phyloP scores from a whole-genome alignment of 768 basidiomycete species.

The Tulasnella sp. region DNA sequence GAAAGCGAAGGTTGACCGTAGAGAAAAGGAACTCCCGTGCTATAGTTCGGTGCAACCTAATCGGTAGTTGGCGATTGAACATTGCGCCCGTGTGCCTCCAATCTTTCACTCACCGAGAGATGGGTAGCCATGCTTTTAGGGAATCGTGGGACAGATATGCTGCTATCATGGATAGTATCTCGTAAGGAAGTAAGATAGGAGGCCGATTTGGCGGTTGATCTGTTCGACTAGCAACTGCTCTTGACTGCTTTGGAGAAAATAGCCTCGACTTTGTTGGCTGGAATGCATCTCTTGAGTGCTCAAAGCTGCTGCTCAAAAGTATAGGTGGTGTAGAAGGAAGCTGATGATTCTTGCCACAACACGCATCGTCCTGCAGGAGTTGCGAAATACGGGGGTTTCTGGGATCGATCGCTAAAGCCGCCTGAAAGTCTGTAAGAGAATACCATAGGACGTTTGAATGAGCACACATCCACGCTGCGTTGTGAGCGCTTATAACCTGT shows the following conservation, averaged over 20 bases:
- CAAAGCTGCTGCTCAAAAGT: not conserved
- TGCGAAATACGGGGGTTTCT: not conserved
- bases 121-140: not conserved
- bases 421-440: not conserved
- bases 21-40: not conserved
- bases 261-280: too few relatives aligned
- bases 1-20: not conserved
- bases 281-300: not conserved
- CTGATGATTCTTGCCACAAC: not conserved
- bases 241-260: not conserved
- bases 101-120: not conserved
- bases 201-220: not conserved
- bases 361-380: not conserved
- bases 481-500: not conserved
- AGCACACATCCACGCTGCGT: not conserved
- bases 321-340: not conserved
- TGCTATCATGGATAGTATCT: not conserved
- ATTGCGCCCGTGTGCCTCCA: not conserved
- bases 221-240: not conserved
- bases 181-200: not conserved
- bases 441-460: not conserved
- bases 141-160: not conserved
- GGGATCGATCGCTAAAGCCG: not conserved
- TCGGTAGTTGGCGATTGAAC: not conserved
- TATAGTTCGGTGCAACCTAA: not conserved